Evolutionary conservation across 257 asterid genomes (phyloP).

Genomic region (Primulina tabacum): DNA sequence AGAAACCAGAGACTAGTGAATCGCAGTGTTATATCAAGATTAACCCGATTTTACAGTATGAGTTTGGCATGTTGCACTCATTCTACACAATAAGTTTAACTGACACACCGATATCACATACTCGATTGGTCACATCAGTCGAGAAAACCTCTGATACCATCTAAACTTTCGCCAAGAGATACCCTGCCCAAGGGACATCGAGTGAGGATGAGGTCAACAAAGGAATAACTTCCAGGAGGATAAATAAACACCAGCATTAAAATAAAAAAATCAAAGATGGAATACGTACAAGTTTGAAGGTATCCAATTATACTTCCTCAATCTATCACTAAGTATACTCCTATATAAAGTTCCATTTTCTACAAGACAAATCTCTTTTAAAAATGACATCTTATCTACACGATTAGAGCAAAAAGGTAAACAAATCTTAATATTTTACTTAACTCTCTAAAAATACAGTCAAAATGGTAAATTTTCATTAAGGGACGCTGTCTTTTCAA

Average conservation of each 20-base stretch:
- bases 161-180: conserved; percentile 91
- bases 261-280: neutral
- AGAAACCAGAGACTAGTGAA: neutral
- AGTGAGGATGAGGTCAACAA: neutral
- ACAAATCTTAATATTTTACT: neutral
- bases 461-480: neutral
- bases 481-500: neutral
- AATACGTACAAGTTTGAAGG: neutral
- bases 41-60: neutral
- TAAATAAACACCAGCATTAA: conserved; percentile 7
- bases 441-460: too few species aligned
- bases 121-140: conserved; percentile 1
- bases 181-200: conserved; percentile 43
- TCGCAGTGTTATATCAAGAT: too few species aligned
- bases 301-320: neutral
- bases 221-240: conserved; percentile 3
- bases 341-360: neutral
- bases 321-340: neutral
- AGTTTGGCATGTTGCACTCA: neutral
- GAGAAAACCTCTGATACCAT: conserved; percentile 65
- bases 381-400: neutral
- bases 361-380: neutral
- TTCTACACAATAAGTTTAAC: neutral
- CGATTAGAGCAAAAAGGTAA: neutral
- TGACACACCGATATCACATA: neutral